Evolutionary conservation across 441 rosid genomes (phyloP).

Genomic region (Sinapis alba): DNA sequence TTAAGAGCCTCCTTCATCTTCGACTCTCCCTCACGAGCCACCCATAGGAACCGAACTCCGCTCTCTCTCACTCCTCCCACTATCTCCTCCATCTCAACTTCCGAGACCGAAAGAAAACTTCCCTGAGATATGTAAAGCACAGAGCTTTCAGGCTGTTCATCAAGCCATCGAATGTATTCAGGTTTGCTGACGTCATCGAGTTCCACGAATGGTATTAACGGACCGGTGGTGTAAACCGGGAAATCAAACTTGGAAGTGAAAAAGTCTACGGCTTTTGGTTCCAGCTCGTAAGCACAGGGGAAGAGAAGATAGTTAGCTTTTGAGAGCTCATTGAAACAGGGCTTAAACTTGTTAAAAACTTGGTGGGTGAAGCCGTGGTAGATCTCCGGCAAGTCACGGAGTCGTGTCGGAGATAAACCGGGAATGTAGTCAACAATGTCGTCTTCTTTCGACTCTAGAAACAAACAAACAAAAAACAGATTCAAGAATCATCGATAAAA

Average conservation of each 20-base stretch:
- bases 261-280: conserved; percentile 33
- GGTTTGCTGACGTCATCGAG: neutral
- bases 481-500: too few species aligned
- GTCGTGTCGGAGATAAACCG: conserved; percentile 25
- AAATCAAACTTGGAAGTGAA: conserved; percentile 2
- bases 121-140: conserved; percentile 56
- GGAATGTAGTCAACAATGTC: conserved; percentile 29
- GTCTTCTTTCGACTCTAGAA: conserved; percentile 13
- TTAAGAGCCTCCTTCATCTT: conserved; percentile 27
- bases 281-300: conserved; percentile 45
- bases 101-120: conserved; percentile 49
- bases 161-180: conserved; percentile 45
- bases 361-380: neutral
- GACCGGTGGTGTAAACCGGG: conserved; percentile 47
- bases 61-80: conserved; percentile 43
- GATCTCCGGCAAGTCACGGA: conserved; percentile 16
- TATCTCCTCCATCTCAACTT: conserved; percentile 51
- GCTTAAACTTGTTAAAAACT: neutral
- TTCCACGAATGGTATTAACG: conserved; percentile 46
- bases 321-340: conserved; percentile 18
- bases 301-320: conserved; percentile 43
- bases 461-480: too few species aligned
- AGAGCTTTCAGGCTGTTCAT: conserved; percentile 42
- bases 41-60: conserved; percentile 49
- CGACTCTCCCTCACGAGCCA: conserved; percentile 44